A percentile compares a stretch with the other conserved stretches of the same genome.
phyloP scores from a whole-genome alignment of 2,329 filamentous ascomycete species.

The Epicoccum sorghinum region DNA sequence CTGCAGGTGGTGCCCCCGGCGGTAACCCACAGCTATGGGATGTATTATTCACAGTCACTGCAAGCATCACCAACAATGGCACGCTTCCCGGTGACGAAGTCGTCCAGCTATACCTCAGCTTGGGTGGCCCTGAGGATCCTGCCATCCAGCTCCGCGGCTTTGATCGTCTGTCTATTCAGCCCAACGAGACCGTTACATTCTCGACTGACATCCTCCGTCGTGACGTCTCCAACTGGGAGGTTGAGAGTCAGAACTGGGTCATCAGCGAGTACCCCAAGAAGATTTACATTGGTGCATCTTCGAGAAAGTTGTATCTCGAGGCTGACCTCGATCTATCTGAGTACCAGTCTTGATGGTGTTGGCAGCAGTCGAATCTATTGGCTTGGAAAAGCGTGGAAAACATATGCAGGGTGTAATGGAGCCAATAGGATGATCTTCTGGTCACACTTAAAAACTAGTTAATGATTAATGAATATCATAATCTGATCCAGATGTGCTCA shows the following conservation, averaged over 20 bases:
- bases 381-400: neutral
- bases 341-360: conserved; percentile 10
- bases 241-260: conserved; percentile 81
- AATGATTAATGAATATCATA: conserved; percentile 7
- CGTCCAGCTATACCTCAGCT: conserved; percentile 75
- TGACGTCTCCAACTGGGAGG: conserved; percentile 89
- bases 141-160: conserved; percentile 76
- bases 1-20: conserved; percentile 68
- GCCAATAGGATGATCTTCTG: neutral
- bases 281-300: conserved; percentile 65
- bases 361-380: neutral
- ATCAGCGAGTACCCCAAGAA: conserved; percentile 63
- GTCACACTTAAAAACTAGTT: conserved; percentile 5
- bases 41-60: conserved; percentile 69
- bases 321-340: conserved; percentile 32
- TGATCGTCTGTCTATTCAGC: conserved; percentile 73
- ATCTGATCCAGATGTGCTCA: neutral
- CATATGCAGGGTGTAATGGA: neutral
- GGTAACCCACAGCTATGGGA: conserved; percentile 71
- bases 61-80: conserved; percentile 75
- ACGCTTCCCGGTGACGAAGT: conserved; percentile 70
- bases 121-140: conserved; percentile 78
- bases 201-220: conserved; percentile 73
- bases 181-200: conserved; percentile 73
- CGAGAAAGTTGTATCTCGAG: conserved; percentile 61